phyloP scores from a whole-genome alignment of 176 grass and related monocot species.

The Tillandsia leiboldiana region DNA sequence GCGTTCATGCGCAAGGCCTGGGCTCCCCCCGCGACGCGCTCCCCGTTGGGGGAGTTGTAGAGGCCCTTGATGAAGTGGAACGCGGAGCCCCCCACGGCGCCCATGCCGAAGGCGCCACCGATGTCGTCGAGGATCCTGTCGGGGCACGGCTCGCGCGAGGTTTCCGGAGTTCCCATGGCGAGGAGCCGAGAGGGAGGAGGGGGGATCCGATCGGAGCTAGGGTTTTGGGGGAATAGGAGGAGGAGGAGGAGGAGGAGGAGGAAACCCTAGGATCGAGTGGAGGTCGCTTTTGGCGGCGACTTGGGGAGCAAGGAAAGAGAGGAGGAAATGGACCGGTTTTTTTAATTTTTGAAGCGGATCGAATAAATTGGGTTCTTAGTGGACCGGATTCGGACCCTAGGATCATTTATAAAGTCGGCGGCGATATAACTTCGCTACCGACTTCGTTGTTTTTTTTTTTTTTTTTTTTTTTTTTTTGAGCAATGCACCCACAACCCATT shows the following conservation, averaged over 20 bases:
- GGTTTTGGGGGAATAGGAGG: neutral
- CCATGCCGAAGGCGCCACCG: constrained; percentile 91
- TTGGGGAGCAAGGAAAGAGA: no score
- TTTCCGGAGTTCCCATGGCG: constrained; percentile 81
- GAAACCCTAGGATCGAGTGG: neutral
- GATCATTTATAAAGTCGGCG: no score
- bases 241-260: neutral
- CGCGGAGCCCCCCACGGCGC: constrained; percentile 76
- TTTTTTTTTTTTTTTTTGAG: no score
- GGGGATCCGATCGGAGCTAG: neutral
- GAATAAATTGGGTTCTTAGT: no score
- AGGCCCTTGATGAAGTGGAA: constrained; percentile 90
- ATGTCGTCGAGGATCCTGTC: constrained; percentile 96
- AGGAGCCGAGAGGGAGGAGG: no score
- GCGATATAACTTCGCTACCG: no score
- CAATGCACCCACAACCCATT: no score
- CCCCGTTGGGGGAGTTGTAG: constrained; percentile 93
- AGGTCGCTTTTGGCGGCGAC: no score
- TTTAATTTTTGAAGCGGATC: no score
- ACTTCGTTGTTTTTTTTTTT: no score
- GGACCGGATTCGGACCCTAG: no score
- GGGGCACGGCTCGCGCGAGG: constrained; percentile 91
- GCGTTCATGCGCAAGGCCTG: constrained; percentile 92
- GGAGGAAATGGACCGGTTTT: no score
- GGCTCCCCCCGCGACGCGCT: constrained; percentile 53